phyloP scores from a whole-genome alignment of 2,329 filamentous ascomycete species.

The Tolypocladium nubicola region DNA sequence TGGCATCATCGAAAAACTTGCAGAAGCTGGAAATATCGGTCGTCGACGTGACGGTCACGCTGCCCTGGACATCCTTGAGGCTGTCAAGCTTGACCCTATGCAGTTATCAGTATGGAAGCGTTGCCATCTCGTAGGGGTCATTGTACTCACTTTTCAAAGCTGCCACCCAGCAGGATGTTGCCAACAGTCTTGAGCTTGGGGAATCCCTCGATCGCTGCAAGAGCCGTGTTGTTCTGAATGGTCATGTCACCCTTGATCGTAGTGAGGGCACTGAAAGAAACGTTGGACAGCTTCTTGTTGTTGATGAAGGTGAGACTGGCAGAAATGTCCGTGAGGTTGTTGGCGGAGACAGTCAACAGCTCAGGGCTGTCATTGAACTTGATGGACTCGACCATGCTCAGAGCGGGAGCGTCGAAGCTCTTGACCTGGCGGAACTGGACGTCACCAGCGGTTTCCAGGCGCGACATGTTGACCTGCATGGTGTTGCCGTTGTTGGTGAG shows the following conservation, averaged over 20 bases:
- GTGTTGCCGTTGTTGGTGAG: conserved; percentile 72
- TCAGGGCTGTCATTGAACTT: conserved; percentile 71
- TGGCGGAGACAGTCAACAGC: conserved; percentile 56
- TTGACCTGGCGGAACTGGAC: conserved; percentile 63
- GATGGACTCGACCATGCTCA: conserved; percentile 59
- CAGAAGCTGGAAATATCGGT: conserved; percentile 47
- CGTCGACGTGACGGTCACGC: conserved; percentile 59
- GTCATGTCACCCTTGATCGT: conserved; percentile 69
- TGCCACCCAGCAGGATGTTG: conserved; percentile 76
- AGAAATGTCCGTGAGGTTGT: conserved; percentile 48
- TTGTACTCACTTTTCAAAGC: conserved; percentile 64
- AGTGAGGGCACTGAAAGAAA: conserved; percentile 61
- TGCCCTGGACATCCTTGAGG: conserved; percentile 59
- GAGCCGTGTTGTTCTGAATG: conserved; percentile 80
- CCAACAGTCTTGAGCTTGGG: conserved; percentile 60
- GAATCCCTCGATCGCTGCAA: conserved; percentile 57
- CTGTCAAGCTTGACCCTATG: conserved; percentile 60
- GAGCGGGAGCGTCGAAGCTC: conserved; percentile 60
- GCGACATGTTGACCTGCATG: conserved; percentile 63
- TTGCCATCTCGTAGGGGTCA: neutral
- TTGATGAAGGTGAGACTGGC: conserved; percentile 48
- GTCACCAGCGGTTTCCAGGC: conserved; percentile 51
- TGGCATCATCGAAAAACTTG: conserved; percentile 35
- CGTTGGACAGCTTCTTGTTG: conserved; percentile 56
- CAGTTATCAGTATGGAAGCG: neutral